These are phyloP conservation scores for Ogataea parapolymorpha DNA, from an alignment of 805 yeast species.

Conservation along the genomic window DNA sequence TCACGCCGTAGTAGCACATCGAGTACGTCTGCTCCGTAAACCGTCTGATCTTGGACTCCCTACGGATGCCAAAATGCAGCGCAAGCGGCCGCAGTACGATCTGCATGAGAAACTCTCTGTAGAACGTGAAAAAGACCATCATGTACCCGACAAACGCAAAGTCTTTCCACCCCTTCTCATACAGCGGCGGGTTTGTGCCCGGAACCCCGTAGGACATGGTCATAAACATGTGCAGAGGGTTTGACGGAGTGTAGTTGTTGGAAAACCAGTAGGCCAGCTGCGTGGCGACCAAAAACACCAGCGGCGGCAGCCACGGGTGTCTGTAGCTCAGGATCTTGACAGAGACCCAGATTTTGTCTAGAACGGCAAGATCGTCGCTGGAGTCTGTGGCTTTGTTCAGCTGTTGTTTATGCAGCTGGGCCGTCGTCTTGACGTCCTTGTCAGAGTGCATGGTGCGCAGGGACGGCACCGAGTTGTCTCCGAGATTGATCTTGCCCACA, in stretches of 20 bases:
- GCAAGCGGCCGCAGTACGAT: slow-evolving; percentile 74
- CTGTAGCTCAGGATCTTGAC: slow-evolving; percentile 56
- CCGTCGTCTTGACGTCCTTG: slow-evolving; percentile 40
- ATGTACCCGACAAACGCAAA: slow-evolving; percentile 73
- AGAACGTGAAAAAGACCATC: slow-evolving; percentile 84
- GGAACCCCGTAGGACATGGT: slow-evolving; percentile 61
- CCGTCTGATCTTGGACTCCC: slow-evolving; percentile 61
- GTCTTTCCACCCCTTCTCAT: slow-evolving; percentile 87
- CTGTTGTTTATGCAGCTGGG: slow-evolving; percentile 28
- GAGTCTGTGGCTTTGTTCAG: slow-evolving; percentile 25
- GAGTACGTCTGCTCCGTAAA: slow-evolving; percentile 93
- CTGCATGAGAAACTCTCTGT: slow-evolving; percentile 90
- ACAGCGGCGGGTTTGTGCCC: slow-evolving; percentile 52
- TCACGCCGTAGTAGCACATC: slow-evolving; percentile 70
- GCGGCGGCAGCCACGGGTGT: slow-evolving; percentile 72
- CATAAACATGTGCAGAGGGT: slow-evolving; percentile 62
- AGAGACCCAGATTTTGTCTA: slow-evolving; percentile 53
- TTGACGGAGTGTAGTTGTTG: slow-evolving; percentile 54
- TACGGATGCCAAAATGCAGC: slow-evolving; percentile 43
- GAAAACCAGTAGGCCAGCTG: slow-evolving; percentile 49
- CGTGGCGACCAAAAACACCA: slow-evolving; percentile 42
- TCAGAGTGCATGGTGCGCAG: slow-evolving; percentile 63
- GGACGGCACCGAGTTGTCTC: slow-evolving; percentile 67
- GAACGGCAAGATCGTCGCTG: slow-evolving; percentile 49
- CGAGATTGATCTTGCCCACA: slow-evolving; percentile 70